These are phyloP conservation scores for Ormosia semicastrata DNA, from an alignment of 306 rosid genomes.

Conservation along the genomic window DNA sequence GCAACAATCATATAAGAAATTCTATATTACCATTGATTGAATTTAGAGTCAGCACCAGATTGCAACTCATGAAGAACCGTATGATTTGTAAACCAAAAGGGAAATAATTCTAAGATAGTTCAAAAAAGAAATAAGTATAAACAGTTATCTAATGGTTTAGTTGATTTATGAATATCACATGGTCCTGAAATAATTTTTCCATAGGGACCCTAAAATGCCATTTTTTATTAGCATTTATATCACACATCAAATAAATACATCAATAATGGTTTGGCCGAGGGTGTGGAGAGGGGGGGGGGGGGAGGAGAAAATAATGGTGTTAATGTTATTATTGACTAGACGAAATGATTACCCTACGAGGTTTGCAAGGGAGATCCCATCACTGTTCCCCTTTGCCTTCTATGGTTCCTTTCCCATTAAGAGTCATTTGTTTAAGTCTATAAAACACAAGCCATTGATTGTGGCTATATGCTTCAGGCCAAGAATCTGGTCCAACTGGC, in stretches of 20 bases:
- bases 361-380: constrained; percentile 99
- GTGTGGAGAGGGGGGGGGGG: too few relatives aligned
- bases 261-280: too few relatives aligned
- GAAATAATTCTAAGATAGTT: background rate
- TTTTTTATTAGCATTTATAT: background rate
- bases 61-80: constrained; percentile 87
- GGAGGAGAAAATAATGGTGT: too few relatives aligned
- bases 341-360: constrained; percentile 68
- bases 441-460: constrained; percentile 94
- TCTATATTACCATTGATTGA: too few relatives aligned
- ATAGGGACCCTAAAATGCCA: constrained; percentile 61
- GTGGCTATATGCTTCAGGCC: constrained; percentile 75
- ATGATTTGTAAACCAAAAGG: constrained; percentile 50
- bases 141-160: background rate
- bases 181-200: constrained; percentile 71
- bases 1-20: too few relatives aligned
- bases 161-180: constrained; percentile 46
- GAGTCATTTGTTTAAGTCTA: constrained; percentile 67
- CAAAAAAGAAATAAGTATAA: background rate
- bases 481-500: constrained; percentile 84
- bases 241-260: background rate
- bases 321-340: background rate
- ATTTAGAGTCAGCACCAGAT: constrained; percentile 68
- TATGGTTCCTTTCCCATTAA: constrained; percentile 83
- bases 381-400: constrained; percentile 95